Percentiles rank a stretch among this genome's conserved stretches.
These are phyloP conservation scores for Deinandra increscens DNA, from an alignment of 129 eudicot genomes.

Conservation along the genomic window DNA sequence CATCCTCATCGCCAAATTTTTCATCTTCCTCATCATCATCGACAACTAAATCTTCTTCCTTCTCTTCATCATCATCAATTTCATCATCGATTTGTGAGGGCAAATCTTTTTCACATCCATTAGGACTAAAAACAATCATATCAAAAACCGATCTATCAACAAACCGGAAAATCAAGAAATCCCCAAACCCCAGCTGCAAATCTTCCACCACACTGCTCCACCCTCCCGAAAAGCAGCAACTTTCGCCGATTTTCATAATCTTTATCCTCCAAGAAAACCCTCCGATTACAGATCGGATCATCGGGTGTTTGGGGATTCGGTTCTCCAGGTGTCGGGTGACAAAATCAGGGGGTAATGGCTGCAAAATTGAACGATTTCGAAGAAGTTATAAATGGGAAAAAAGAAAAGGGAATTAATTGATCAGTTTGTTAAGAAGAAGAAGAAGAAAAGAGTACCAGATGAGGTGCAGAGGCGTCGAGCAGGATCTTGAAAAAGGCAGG, in stretches of 20 bases:
- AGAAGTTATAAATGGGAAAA: neutral
- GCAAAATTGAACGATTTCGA: slow-evolving; percentile 13
- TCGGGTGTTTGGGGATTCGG: slow-evolving; percentile 8
- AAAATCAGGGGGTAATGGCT: slow-evolving; percentile 28
- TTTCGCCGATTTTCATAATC: neutral
- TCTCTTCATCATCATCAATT: neutral
- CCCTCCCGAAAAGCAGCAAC: slow-evolving; percentile 4
- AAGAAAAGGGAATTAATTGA: too few species aligned
- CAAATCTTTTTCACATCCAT: slow-evolving; percentile 15
- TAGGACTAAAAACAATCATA: slow-evolving; percentile 12
- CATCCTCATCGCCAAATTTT: neutral
- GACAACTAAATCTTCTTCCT: neutral
- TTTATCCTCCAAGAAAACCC: slow-evolving; percentile 22
- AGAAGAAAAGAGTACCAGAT: slow-evolving; percentile 20
- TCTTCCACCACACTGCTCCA: slow-evolving; percentile 22
- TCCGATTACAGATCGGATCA: slow-evolving; percentile 13
- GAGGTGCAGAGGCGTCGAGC: slow-evolving; percentile 19
- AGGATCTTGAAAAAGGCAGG: slow-evolving; percentile 20
- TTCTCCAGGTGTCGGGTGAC: slow-evolving; percentile 12
- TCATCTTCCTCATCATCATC: neutral
- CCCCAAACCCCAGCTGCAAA: slow-evolving; percentile 24
- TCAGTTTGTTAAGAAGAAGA: too few species aligned
- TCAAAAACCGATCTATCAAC: slow-evolving; percentile 2
- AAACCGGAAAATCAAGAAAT: slow-evolving; percentile 21
- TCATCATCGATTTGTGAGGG: neutral